Percentiles rank a stretch among this genome's conserved stretches.
phyloP scores from a whole-genome alignment of 768 basidiomycete genomes.

The Pleurotus tuber-regium region DNA sequence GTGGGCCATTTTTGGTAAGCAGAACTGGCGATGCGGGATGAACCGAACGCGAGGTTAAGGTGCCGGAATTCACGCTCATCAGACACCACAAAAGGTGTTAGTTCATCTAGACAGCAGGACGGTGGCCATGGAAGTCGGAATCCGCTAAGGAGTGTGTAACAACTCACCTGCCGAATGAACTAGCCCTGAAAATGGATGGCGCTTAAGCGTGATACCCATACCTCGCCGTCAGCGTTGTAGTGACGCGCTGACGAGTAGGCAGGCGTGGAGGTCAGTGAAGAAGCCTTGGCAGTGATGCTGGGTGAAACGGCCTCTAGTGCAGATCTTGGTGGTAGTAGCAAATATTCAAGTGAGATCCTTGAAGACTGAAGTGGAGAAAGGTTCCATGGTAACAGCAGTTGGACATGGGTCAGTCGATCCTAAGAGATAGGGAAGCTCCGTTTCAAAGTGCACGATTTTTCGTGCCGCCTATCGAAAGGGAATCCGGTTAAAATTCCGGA shows the following conservation, averaged over 20 bases:
- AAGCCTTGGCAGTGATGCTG: slow-evolving; percentile 75
- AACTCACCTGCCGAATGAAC: slow-evolving; percentile 90
- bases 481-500: slow-evolving; percentile 68
- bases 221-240: slow-evolving; percentile 73
- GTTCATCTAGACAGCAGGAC: slow-evolving; percentile 88
- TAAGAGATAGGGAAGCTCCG: slow-evolving; percentile 59
- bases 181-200: slow-evolving; percentile 91
- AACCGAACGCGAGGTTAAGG: slow-evolving; percentile 72
- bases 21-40: slow-evolving; percentile 69
- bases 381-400: slow-evolving; percentile 86
- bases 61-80: slow-evolving; percentile 81
- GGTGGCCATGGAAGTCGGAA: slow-evolving; percentile 87
- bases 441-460: slow-evolving; percentile 17
- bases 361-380: slow-evolving; percentile 88
- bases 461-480: slow-evolving; percentile 64
- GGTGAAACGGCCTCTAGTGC: slow-evolving; percentile 78
- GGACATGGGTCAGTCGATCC: slow-evolving; percentile 85
- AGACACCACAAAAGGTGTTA: slow-evolving; percentile 85
- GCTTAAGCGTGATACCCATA: slow-evolving; percentile 86
- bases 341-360: slow-evolving; percentile 86
- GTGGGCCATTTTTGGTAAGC: slow-evolving; percentile 80
- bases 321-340: slow-evolving; percentile 90
- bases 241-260: slow-evolving; percentile 74
- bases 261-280: slow-evolving; percentile 74
- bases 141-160: slow-evolving; percentile 86